Evolutionary conservation across 768 basidiomycete genomes (phyloP).

Genomic region (Suillus bovinus): DNA sequence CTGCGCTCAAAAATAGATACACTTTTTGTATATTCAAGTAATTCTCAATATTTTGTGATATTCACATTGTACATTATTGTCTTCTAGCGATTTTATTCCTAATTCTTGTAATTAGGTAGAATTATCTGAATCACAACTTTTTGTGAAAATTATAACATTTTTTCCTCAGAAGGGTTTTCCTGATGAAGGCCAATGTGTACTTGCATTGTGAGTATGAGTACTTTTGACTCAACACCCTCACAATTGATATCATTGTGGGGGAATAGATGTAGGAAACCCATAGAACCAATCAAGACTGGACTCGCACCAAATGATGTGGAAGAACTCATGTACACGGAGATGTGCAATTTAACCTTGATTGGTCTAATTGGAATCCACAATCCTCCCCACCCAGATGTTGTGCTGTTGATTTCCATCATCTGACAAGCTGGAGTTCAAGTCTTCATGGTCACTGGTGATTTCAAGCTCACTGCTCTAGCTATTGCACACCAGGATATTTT

Average conservation of each 20-base stretch:
- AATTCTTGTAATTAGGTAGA: too few relatives aligned
- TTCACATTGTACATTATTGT: too few relatives aligned
- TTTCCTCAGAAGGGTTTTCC: too few relatives aligned
- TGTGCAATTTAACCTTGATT: slow-evolving; percentile 38
- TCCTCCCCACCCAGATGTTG: slow-evolving; percentile 46
- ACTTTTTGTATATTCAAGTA: too few relatives aligned
- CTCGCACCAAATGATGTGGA: slow-evolving; percentile 14
- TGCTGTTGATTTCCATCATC: slow-evolving; percentile 43
- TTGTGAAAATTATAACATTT: too few relatives aligned
- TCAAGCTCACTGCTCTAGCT: slow-evolving; percentile 46
- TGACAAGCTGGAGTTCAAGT: slow-evolving; percentile 48
- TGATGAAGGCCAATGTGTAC: slow-evolving; percentile 50
- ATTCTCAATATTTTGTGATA: too few relatives aligned
- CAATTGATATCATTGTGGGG: background rate
- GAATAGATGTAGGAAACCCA: slow-evolving; percentile 6
- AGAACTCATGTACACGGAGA: slow-evolving; percentile 38
- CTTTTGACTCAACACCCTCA: background rate
- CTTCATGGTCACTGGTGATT: slow-evolving; percentile 53
- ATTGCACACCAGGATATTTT: slow-evolving; percentile 41
- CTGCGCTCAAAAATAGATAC: too few relatives aligned
- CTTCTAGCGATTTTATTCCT: too few relatives aligned
- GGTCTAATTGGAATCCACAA: slow-evolving; percentile 52
- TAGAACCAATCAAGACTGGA: slow-evolving; percentile 10
- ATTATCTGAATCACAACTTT: too few relatives aligned
- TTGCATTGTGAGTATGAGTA: slow-evolving; percentile 32